phyloP scores from a whole-genome alignment of 2,329 filamentous ascomycete species.

The Byssoonygena ceratinophila region DNA sequence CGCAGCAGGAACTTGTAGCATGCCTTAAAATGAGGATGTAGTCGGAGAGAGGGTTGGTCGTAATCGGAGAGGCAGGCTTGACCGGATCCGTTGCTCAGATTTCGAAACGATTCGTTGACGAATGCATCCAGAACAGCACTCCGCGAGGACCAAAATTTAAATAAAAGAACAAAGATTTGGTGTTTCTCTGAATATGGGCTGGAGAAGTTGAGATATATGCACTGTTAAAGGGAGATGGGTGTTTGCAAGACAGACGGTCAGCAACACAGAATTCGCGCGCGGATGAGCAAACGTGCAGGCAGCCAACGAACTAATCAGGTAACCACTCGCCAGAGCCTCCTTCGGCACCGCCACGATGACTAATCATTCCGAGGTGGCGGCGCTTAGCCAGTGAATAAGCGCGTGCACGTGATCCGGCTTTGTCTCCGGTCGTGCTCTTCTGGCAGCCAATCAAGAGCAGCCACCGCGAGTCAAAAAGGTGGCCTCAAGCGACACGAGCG shows the following conservation, averaged over 20 bases:
- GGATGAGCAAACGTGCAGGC: neutral
- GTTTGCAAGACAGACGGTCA: neutral
- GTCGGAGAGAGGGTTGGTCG: neutral
- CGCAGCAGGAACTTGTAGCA: slow-evolving; percentile 15
- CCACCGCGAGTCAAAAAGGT: slow-evolving; percentile 7
- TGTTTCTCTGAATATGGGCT: neutral
- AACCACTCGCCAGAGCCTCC: neutral
- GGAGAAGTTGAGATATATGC: too few species aligned
- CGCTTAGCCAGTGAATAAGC: neutral
- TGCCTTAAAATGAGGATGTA: neutral
- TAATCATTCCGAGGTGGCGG: neutral
- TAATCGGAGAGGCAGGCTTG: slow-evolving; percentile 3
- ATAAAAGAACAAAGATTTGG: neutral
- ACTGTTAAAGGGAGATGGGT: too few species aligned
- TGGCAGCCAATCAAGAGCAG: slow-evolving; percentile 3
- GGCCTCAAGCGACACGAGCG: neutral
- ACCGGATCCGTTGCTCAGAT: slow-evolving; percentile 6
- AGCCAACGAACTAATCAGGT: too few species aligned
- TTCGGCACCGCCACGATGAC: neutral
- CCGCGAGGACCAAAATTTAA: neutral
- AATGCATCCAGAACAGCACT: neutral
- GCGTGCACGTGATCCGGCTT: neutral
- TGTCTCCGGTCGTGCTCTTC: neutral
- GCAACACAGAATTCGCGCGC: too few species aligned
- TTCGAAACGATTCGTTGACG: neutral